These are phyloP conservation scores for Penicillium hordei DNA, from an alignment of 2,329 filamentous ascomycete species.

Conservation along the genomic window DNA sequence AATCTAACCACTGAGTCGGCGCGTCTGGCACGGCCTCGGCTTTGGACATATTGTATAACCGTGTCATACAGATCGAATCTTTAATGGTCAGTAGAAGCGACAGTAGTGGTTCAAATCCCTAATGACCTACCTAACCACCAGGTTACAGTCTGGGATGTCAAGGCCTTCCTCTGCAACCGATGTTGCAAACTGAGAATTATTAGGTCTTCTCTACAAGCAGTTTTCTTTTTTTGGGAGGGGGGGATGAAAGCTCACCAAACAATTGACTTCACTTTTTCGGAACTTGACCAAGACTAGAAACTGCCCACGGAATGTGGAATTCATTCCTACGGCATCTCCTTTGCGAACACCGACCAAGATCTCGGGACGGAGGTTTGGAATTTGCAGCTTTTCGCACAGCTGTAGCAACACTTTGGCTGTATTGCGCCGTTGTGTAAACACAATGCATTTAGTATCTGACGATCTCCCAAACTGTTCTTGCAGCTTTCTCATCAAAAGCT, in stretches of 20 bases:
- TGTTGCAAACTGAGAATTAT: constrained; percentile 53
- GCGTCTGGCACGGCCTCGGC: constrained; percentile 80
- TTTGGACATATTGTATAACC: constrained; percentile 94
- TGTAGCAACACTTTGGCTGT: constrained; percentile 73
- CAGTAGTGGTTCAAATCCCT: background rate
- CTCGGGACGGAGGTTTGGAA: constrained; percentile 60
- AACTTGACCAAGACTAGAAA: constrained; percentile 69
- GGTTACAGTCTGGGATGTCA: constrained; percentile 65
- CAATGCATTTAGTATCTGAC: constrained; percentile 69
- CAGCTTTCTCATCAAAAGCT: constrained; percentile 62
- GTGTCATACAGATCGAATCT: constrained; percentile 86
- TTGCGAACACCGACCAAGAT: constrained; percentile 63
- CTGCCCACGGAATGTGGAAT: constrained; percentile 71
- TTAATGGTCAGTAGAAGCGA: constrained; percentile 10
- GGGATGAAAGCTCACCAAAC: constrained; percentile 11
- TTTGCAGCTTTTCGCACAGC: constrained; percentile 61
- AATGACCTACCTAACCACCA: constrained; percentile 53
- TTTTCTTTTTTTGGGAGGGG: background rate
- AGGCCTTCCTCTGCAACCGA: constrained; percentile 66
- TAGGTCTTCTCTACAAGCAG: background rate
- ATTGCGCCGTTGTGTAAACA: constrained; percentile 79
- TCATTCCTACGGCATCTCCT: constrained; percentile 56
- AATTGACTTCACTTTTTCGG: constrained; percentile 43
- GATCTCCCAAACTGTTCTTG: constrained; percentile 60
- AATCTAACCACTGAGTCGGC: constrained; percentile 60